These are phyloP conservation scores for Davidsoniella neocaledoniae DNA, from an alignment of 2,329 filamentous ascomycete species.

Conservation along the genomic window DNA sequence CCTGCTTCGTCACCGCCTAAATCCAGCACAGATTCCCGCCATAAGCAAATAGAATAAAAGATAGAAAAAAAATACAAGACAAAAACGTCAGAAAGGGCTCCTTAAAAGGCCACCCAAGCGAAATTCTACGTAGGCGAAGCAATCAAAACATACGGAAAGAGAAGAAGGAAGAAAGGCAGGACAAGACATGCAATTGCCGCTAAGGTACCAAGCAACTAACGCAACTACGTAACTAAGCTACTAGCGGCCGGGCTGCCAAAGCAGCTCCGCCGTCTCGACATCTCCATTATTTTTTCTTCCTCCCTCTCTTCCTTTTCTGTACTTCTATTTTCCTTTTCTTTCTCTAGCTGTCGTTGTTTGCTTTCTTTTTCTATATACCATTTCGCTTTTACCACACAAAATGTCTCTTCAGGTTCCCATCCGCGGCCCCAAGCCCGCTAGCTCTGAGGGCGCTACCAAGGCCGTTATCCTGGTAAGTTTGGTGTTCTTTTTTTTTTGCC, in stretches of 20 bases:
- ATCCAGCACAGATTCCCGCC: not conserved
- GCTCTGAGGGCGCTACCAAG: conserved; percentile 45
- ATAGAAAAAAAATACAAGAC: not conserved
- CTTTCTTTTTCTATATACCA: not conserved
- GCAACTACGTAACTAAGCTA: too few relatives aligned
- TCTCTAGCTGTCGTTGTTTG: conserved; percentile 2
- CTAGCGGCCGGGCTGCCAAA: too few relatives aligned
- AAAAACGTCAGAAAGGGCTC: not conserved
- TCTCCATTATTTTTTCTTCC: conserved; percentile 2
- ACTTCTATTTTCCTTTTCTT: not conserved
- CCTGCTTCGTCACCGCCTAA: conserved; percentile 4
- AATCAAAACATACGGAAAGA: too few relatives aligned
- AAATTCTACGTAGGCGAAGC: too few relatives aligned
- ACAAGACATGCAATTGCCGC: too few relatives aligned
- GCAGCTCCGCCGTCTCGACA: not conserved
- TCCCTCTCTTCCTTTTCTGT: conserved; percentile 1
- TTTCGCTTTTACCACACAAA: not conserved
- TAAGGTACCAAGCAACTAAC: too few relatives aligned
- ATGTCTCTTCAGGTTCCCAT: conserved; percentile 30
- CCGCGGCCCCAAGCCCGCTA: conserved; percentile 28
- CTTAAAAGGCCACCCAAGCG: too few relatives aligned
- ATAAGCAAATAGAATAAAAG: not conserved
- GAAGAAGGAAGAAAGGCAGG: not conserved
- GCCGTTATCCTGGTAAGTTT: conserved; percentile 71
- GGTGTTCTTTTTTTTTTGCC: not conserved